Evolutionary conservation across 2,329 filamentous ascomycete genomes (phyloP), one percentile per base, ranked within the genome.

Genomic region (Hymenotorrendiella dingleyae): DNA sequence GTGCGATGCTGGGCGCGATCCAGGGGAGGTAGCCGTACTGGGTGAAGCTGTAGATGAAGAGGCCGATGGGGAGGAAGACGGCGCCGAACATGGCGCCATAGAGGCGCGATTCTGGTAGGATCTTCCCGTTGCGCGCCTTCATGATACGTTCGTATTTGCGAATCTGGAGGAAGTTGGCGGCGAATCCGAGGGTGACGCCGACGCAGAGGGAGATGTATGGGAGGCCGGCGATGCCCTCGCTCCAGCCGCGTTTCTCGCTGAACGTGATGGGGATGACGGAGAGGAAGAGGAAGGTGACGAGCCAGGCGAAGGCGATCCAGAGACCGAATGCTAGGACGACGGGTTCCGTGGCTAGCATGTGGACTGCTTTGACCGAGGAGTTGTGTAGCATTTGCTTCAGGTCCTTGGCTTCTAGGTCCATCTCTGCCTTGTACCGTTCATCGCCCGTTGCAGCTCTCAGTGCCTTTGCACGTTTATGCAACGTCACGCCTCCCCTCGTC

Each of bases 291-390:
- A 94, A 95, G 0, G 94, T 74, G 0, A 94, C 76, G 1, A 84
- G 86, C 90, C 90, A 95, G 21, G 82, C 82, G 62, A 95, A 95
- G 1, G 86, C 76, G 1, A 88, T 83, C 88, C 88, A 95, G 1
- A 94, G 70, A 1, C 84, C 88, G 67, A 95, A 95, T 66, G 77
- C 86, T 63, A 89, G 87, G 16, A 89, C 82, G 14, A 87, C 81
- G 0, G 84, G 82, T 52, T 89, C 84, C 0, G 84, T 88, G 51
- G 81, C 67, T 16, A 89, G 76, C 68, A 61, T 61, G 63, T 69
- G 77, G 61, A 94, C 93, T 0, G 88, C 88, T 0, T 88, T 77
- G 46, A 78, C 78, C 2, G 89, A 65, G 0, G 86, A 91, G 17
- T 85, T 77, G 8, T 71, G 69, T 41, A 94, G 79, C 76, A 90